phyloP scores from a whole-genome alignment of 495 filamentous ascomycete species.

The Astrothelium subdiscretum region DNA sequence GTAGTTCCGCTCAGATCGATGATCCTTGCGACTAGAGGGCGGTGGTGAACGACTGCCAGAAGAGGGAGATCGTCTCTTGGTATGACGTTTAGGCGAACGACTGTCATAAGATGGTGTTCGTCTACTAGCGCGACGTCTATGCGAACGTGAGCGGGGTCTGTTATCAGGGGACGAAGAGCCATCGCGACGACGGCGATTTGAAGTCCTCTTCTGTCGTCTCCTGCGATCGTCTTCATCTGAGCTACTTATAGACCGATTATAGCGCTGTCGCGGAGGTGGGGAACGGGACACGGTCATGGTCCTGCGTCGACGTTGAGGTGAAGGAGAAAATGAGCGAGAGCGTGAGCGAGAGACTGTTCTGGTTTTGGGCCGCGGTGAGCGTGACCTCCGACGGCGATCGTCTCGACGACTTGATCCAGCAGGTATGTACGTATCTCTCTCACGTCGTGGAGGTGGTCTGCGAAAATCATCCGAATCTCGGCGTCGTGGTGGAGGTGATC shows the following conservation, averaged over 20 bases:
- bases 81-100: constrained; percentile 36
- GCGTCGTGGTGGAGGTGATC: constrained; percentile 51
- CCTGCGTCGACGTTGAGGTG: constrained; percentile 10
- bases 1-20: constrained; percentile 13
- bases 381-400: constrained; percentile 8
- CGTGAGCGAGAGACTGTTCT: constrained; percentile 10
- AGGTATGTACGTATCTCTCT: constrained; percentile 49
- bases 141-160: constrained; percentile 51
- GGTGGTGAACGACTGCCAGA: constrained; percentile 31
- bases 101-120: constrained; percentile 20
- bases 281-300: constrained; percentile 14
- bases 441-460: constrained; percentile 40
- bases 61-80: constrained; percentile 24
- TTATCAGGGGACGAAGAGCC: constrained; percentile 19
- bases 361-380: constrained; percentile 7
- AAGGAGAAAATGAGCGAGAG: constrained; percentile 15
- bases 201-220: constrained; percentile 3
- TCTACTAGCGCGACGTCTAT: constrained; percentile 37
- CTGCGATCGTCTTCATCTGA: constrained; percentile 9
- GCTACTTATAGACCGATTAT: constrained; percentile 4
- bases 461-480: constrained; percentile 42
- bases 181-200: constrained; percentile 6
- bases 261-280: constrained; percentile 9
- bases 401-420: constrained; percentile 9
- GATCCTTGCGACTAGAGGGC: constrained; percentile 26